Evolutionary conservation across 768 basidiomycete species (phyloP).

Genomic region (Phanerochaete carnosa): DNA sequence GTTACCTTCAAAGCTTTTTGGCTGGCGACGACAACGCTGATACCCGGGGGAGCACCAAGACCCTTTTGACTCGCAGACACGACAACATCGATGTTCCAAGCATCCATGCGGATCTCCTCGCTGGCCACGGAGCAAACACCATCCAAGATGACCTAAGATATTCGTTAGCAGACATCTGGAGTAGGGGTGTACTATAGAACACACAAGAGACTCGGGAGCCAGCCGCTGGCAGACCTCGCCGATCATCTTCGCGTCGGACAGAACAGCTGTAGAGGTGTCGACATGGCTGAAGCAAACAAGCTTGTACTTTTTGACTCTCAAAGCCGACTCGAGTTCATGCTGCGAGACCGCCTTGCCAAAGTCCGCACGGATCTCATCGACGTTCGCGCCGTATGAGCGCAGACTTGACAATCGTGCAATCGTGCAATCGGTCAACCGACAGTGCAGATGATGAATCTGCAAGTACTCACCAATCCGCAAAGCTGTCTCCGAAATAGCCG

Average conservation of each 20-base stretch:
- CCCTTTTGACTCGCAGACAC: constrained; percentile 89
- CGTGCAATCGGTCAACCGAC: neutral
- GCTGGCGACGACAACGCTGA: constrained; percentile 83
- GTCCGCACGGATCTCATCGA: constrained; percentile 78
- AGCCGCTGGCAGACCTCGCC: constrained; percentile 67
- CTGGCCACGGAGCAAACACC: constrained; percentile 96
- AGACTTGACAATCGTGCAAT: constrained; percentile 46
- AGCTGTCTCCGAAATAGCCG: constrained; percentile 94
- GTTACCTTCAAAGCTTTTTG: constrained; percentile 68
- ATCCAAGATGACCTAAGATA: constrained; percentile 70
- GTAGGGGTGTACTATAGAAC: constrained; percentile 5
- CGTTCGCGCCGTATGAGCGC: constrained; percentile 83
- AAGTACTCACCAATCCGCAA: constrained; percentile 71
- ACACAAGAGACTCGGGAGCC: constrained; percentile 83
- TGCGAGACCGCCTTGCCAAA: constrained; percentile 73
- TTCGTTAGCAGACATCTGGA: neutral
- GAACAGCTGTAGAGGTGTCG: constrained; percentile 88
- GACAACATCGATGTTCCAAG: constrained; percentile 90
- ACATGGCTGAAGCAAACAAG: constrained; percentile 93
- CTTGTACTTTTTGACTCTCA: constrained; percentile 82
- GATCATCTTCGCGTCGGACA: constrained; percentile 79
- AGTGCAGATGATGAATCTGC: neutral
- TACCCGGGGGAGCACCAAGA: constrained; percentile 88
- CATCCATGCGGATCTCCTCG: constrained; percentile 93
- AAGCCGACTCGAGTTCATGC: constrained; percentile 59